Evolutionary conservation across 2,329 filamentous ascomycete species (phyloP).

Genomic region (Sarocladiaceae sp.): DNA sequence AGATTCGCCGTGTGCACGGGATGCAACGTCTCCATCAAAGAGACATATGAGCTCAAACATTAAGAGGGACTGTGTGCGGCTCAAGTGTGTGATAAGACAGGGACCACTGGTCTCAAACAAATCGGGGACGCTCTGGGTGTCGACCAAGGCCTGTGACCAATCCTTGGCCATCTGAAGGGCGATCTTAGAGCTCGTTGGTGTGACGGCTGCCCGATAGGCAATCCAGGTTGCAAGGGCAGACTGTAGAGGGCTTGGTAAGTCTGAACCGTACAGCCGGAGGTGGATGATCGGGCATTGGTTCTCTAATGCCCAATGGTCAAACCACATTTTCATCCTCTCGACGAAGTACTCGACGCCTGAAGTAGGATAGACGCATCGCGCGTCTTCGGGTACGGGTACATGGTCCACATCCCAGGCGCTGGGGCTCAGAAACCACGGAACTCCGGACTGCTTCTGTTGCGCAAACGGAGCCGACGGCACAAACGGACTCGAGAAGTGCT

Average conservation of each 20-base stretch:
- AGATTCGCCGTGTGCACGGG: slow-evolving; percentile 9
- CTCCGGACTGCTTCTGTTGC: not conserved
- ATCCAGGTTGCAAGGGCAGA: slow-evolving; percentile 5
- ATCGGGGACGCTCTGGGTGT: slow-evolving; percentile 8
- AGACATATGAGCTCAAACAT: slow-evolving; percentile 11
- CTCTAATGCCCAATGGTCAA: slow-evolving; percentile 9
- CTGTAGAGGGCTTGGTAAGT: slow-evolving; percentile 3
- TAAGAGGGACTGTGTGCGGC: slow-evolving; percentile 10
- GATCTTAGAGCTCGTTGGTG: not conserved
- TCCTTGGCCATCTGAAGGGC: slow-evolving; percentile 2
- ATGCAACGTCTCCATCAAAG: slow-evolving; percentile 12
- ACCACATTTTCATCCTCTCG: slow-evolving; percentile 9
- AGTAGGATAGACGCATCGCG: not conserved
- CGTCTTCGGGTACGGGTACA: not conserved
- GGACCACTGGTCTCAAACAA: not conserved
- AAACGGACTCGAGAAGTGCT: not conserved
- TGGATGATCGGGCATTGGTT: slow-evolving; percentile 10
- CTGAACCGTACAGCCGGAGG: slow-evolving; percentile 2
- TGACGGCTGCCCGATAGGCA: slow-evolving; percentile 2
- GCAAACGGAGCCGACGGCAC: not conserved
- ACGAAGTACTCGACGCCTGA: slow-evolving; percentile 9
- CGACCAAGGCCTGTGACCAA: slow-evolving; percentile 6
- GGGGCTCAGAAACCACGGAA: not conserved
- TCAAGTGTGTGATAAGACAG: slow-evolving; percentile 8
- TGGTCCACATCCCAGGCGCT: not conserved